Percentiles rank a stretch among this genome's conserved stretches.
Conservation (phyloP, 352 stramenopile genomes). For the Phytophthora idaei region DNA sequence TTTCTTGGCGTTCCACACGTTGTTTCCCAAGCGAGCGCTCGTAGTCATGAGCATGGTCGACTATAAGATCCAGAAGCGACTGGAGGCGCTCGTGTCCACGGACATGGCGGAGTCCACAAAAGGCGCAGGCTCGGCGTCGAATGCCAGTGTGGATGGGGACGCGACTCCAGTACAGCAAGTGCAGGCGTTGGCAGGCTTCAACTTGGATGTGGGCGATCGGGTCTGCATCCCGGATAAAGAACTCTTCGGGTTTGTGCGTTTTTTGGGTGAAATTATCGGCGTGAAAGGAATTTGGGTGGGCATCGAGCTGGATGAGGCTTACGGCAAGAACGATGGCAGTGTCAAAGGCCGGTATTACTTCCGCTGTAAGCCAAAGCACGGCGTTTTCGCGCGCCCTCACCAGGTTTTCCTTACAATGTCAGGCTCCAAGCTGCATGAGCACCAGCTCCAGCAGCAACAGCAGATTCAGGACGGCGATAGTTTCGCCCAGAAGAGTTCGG, state of each 20-base stretch:
- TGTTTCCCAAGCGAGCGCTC: constrained; percentile 78
- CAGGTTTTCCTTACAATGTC: constrained; percentile 80
- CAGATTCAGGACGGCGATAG: constrained; percentile 37
- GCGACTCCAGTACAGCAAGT: constrained; percentile 27
- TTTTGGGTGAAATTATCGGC: constrained; percentile 71
- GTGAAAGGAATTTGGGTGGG: constrained; percentile 79
- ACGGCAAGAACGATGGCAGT: constrained; percentile 85
- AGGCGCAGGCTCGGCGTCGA: constrained; percentile 38
- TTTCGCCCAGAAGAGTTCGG: constrained; percentile 27
- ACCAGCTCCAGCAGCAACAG: constrained; percentile 51
- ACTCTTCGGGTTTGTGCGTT: constrained; percentile 82
- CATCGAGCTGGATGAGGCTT: constrained; percentile 77
- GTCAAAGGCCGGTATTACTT: constrained; percentile 86
- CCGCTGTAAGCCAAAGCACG: constrained; percentile 75
- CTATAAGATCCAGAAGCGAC: constrained; percentile 84
- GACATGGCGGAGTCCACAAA: constrained; percentile 33
- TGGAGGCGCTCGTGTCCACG: constrained; percentile 61
- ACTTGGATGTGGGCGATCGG: constrained; percentile 69
- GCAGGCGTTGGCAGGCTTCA: constrained; percentile 41
- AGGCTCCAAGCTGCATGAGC: constrained; percentile 53
- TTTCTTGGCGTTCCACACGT: constrained; percentile 72
- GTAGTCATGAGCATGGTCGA: constrained; percentile 72
- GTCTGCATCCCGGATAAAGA: constrained; percentile 89
- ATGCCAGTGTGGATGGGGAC: constrained; percentile 65
- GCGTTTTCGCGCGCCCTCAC: constrained; percentile 77